A percentile compares a stretch with the other conserved stretches of the same genome.
phyloP scores from a whole-genome alignment of 371 early-diverging fungal genomes.

The Mortierella sp. region DNA sequence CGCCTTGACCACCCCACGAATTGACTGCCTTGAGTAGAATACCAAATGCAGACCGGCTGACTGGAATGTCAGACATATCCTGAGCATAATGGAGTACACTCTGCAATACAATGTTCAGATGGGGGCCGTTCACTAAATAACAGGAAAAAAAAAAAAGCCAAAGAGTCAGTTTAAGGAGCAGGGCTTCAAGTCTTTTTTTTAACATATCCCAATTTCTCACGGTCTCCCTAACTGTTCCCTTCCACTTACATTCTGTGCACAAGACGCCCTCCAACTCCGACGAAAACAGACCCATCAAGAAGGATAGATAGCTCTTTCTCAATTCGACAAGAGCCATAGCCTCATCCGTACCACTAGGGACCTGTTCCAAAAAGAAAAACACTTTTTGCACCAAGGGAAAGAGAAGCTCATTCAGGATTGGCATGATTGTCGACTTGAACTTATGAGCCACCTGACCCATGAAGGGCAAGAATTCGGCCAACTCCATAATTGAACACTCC shows the following conservation, averaged over 20 bases:
- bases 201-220: neutral
- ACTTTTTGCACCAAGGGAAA: slow-evolving; percentile 85
- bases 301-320: slow-evolving; percentile 84
- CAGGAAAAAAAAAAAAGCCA: neutral
- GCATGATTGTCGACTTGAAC: slow-evolving; percentile 77
- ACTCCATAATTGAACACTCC: slow-evolving; percentile 80
- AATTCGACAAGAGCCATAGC: slow-evolving; percentile 78
- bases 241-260: slow-evolving; percentile 72
- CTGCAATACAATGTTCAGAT: slow-evolving; percentile 78
- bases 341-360: slow-evolving; percentile 92
- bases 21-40: slow-evolving; percentile 82
- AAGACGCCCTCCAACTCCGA: slow-evolving; percentile 82
- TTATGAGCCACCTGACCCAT: slow-evolving; percentile 86
- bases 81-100: slow-evolving; percentile 82
- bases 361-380: slow-evolving; percentile 83
- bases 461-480: slow-evolving; percentile 90
- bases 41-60: slow-evolving; percentile 87
- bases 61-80: slow-evolving; percentile 75
- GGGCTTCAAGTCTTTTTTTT: neutral
- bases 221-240: neutral
- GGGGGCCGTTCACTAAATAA: slow-evolving; percentile 70
- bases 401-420: slow-evolving; percentile 79
- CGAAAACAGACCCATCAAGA: slow-evolving; percentile 86
- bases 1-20: slow-evolving; percentile 79
- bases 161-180: neutral